These are phyloP conservation scores for Candida glucosophila DNA, from an alignment of 1,139 yeast species.

Conservation along the genomic window DNA sequence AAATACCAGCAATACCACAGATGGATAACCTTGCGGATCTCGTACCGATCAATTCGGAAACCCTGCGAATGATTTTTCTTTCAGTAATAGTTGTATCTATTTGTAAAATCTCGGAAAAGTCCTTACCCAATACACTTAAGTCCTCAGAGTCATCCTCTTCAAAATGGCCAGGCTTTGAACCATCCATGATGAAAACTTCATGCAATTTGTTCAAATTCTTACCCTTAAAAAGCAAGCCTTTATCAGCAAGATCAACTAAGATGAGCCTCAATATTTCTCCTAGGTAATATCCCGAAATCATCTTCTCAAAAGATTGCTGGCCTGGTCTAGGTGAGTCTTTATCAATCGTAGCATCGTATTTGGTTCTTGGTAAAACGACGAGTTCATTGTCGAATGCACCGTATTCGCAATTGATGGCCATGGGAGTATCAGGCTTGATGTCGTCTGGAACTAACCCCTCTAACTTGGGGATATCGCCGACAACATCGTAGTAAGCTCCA, in stretches of 20 bases:
- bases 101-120: conserved; percentile 52
- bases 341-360: conserved; percentile 76
- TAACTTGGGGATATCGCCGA: conserved; percentile 71
- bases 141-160: conserved; percentile 91
- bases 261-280: conserved; percentile 87
- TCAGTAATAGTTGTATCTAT: conserved; percentile 68
- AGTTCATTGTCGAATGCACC: conserved; percentile 97
- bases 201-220: conserved; percentile 57
- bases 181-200: conserved; percentile 68
- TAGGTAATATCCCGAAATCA: conserved; percentile 94
- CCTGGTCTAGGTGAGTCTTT: conserved; percentile 90
- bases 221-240: conserved; percentile 55
- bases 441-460: conserved; percentile 63
- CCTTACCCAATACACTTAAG: conserved; percentile 62
- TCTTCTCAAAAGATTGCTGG: conserved; percentile 92
- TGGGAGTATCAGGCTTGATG: conserved; percentile 53
- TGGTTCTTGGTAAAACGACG: conserved; percentile 75
- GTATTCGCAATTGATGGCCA: conserved; percentile 98
- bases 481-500: conserved; percentile 88
- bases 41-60: conserved; percentile 83
- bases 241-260: conserved; percentile 60
- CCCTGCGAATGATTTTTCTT: conserved; percentile 71
- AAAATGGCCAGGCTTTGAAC: conserved; percentile 77
- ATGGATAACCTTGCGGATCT: conserved; percentile 89
- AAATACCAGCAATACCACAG: conserved; percentile 94